These are phyloP conservation scores for Debaryomyces coudertii DNA, from an alignment of 1,139 yeast genomes.

Conservation along the genomic window DNA sequence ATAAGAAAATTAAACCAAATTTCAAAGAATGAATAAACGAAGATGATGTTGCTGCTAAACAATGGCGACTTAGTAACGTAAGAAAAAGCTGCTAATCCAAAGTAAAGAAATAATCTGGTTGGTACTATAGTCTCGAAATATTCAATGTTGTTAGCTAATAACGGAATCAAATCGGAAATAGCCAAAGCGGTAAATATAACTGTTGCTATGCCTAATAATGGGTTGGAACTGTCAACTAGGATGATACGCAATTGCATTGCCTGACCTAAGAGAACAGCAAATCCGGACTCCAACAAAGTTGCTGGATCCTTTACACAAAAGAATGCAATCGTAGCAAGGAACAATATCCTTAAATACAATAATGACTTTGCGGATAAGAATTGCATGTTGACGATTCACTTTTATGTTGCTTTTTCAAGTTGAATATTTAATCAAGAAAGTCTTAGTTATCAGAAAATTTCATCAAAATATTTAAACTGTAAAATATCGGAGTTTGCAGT, in stretches of 20 bases:
- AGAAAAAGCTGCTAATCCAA: conserved; percentile 50
- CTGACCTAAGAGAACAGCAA: conserved; percentile 57
- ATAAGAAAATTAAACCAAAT: conserved; percentile 72
- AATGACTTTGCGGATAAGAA: conserved; percentile 56
- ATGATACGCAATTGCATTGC: conserved; percentile 58
- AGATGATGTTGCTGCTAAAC: conserved; percentile 63
- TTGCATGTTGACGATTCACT: conserved; percentile 43
- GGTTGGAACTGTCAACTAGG: conserved; percentile 46
- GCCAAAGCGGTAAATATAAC: conserved; percentile 48
- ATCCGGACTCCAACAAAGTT: conserved; percentile 42
- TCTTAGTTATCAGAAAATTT: not conserved
- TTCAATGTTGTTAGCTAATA: conserved; percentile 54
- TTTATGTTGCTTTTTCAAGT: not conserved
- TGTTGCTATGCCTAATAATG: conserved; percentile 55
- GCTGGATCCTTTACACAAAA: conserved; percentile 64
- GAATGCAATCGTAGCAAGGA: conserved; percentile 52
- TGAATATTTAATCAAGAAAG: not conserved
- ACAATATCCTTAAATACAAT: conserved; percentile 50
- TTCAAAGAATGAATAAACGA: conserved; percentile 65
- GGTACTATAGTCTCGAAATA: conserved; percentile 76
- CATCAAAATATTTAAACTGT: not conserved
- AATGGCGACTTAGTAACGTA: conserved; percentile 45
- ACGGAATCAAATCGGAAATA: conserved; percentile 59
- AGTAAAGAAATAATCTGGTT: conserved; percentile 59
- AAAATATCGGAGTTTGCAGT: not conserved